Conservation (phyloP, 2,329 filamentous ascomycete genomes). For the Fusarium sarcochroum region DNA sequence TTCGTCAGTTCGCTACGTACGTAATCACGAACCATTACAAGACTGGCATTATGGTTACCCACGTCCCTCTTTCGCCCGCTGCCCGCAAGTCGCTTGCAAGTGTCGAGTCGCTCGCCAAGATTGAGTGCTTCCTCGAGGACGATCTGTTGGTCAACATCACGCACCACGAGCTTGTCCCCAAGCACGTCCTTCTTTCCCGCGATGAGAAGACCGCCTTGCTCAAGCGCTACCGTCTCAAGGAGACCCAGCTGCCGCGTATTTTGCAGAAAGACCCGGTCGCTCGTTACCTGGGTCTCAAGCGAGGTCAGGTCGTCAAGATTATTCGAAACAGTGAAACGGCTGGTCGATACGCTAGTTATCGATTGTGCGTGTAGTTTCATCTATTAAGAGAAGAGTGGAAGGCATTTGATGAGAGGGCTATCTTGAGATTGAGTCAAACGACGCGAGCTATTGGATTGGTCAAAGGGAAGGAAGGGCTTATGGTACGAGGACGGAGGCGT, state of each 20-base stretch:
- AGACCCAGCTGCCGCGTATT: conserved; percentile 95
- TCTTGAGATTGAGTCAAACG: conserved; percentile 5
- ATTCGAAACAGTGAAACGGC: conserved; percentile 96
- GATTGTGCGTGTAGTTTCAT: conserved; percentile 70
- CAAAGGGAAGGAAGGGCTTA: conserved; percentile 33
- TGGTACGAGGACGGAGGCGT: conserved; percentile 48
- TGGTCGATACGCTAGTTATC: conserved; percentile 95
- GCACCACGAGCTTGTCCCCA: conserved; percentile 95
- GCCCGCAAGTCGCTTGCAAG: conserved; percentile 89
- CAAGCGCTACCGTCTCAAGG: conserved; percentile 93
- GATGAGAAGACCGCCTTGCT: conserved; percentile 91
- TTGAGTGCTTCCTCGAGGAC: conserved; percentile 96
- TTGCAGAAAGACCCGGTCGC: conserved; percentile 93
- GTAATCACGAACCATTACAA: conserved; percentile 85
- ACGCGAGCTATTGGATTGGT: conserved; percentile 22
- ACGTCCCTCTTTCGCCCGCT: conserved; percentile 84
- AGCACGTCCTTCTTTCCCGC: conserved; percentile 88
- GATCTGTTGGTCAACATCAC: conserved; percentile 98
- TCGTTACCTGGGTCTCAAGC: conserved; percentile 88
- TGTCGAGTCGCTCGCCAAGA: conserved; percentile 80
- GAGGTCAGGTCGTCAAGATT: conserved; percentile 98
- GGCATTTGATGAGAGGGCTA: background rate
- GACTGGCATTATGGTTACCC: conserved; percentile 91
- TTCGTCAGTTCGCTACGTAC: conserved; percentile 89
- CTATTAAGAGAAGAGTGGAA: background rate